Evolutionary conservation across 2,329 filamentous ascomycete genomes (phyloP), one percentile per base, ranked within the genome.

Genomic region (Trichophaea hybrida): DNA sequence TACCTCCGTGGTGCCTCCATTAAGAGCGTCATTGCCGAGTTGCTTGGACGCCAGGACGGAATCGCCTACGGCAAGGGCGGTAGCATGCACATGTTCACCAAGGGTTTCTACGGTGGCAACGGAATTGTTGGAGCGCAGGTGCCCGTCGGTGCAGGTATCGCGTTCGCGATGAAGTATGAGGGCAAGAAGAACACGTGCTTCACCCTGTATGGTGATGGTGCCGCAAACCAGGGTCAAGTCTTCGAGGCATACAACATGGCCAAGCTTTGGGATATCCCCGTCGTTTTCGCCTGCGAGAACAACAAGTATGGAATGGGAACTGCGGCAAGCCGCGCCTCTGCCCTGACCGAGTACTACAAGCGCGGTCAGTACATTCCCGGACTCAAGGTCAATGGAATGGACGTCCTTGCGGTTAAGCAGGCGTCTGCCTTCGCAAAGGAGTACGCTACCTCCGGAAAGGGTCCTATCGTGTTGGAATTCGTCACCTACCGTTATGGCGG

Each of bases 281-380:
- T 90, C 68, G 85, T 98, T 68, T 98, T 98, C 72, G 90, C 88
- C 69, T 98, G 93, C 75, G 93, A 98, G 80, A 98, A 98, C 83
- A 98, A 98, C 86, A 98, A 98, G 78, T 98, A 98, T 74, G 93
- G 93, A 75, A 98, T 98, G 93, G 93, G 93, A 77, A 98, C 93
- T 65, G 86, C 93, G 63, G 91, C 93, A 68, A 85, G 85, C 75
- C 89, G 93, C 71, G 90, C 93, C 63, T 91, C 93, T 62, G 93
- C 93, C 70, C 77, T 96, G 73, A 97, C 93, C 74, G 93, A 98
- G 75, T 98, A 98, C 84, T 97, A 98, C 83, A 97, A 97, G 85
- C 91, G 93, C 77, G 93, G 93, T 68, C 93, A 98, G 78, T 98
- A 97, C 80, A 98, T 98, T 69, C 91, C 93, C 60, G 93, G 93